These are phyloP conservation scores for Populus trichocarpa DNA, from an alignment of 441 rosid genomes.

Conservation along the genomic window DNA sequence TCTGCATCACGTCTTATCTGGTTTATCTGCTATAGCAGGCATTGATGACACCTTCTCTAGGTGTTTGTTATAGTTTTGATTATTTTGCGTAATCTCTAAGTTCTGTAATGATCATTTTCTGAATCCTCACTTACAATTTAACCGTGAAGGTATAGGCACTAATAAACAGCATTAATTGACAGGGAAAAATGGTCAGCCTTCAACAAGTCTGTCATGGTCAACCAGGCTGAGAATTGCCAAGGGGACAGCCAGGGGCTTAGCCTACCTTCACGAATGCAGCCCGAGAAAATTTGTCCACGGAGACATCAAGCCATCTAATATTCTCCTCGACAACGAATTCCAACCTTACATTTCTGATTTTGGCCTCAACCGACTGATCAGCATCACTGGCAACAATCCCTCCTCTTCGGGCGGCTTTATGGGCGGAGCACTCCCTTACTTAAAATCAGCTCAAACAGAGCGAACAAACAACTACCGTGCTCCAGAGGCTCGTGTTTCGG, in stretches of 20 bases:
- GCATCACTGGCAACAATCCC: slow-evolving; percentile 63
- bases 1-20: not conserved
- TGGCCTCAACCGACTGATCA: slow-evolving; percentile 69
- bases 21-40: not conserved
- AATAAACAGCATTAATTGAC: slow-evolving; percentile 8
- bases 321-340: slow-evolving; percentile 74
- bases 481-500: slow-evolving; percentile 71
- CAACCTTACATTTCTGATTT: slow-evolving; percentile 76
- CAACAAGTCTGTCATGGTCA: slow-evolving; percentile 79
- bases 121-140: not conserved
- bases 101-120: not conserved
- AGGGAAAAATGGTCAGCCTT: slow-evolving; percentile 84
- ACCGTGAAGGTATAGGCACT: not conserved
- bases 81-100: not conserved
- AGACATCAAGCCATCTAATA: slow-evolving; percentile 80
- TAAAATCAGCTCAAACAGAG: slow-evolving; percentile 60
- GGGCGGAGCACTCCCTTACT: slow-evolving; percentile 74
- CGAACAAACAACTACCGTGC: slow-evolving; percentile 64
- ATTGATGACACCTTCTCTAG: not conserved
- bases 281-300: slow-evolving; percentile 89
- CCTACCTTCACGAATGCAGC: slow-evolving; percentile 96
- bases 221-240: slow-evolving; percentile 74
- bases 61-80: not conserved
- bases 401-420: slow-evolving; percentile 75
- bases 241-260: slow-evolving; percentile 86